phyloP scores from a whole-genome alignment of 2,329 filamentous ascomycete genomes.

The Cladobotryum mycophilum region DNA sequence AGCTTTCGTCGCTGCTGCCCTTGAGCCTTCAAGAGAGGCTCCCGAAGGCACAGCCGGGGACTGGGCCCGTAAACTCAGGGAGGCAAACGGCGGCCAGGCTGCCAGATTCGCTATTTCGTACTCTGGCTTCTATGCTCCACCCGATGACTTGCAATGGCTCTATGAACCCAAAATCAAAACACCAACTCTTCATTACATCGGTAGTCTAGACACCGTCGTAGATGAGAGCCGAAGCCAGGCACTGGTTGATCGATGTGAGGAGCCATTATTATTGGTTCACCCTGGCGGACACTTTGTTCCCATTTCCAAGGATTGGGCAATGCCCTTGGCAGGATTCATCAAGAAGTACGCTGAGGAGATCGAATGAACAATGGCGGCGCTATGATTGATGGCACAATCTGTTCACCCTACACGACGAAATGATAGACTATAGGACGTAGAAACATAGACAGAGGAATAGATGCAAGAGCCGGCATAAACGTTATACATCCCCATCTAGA shows the following conservation, averaged over 20 bases:
- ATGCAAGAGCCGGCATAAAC: constrained; percentile 19
- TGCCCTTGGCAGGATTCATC: constrained; percentile 69
- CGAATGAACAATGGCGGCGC: constrained; percentile 17
- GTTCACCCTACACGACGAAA: constrained; percentile 1
- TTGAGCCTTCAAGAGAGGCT: constrained; percentile 46
- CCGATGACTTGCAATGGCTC: constrained; percentile 52
- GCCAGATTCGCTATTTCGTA: constrained; percentile 72
- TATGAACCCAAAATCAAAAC: constrained; percentile 72
- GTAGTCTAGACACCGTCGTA: constrained; percentile 80
- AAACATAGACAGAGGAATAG: constrained; percentile 18
- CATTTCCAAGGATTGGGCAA: constrained; percentile 71
- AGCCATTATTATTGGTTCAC: constrained; percentile 55
- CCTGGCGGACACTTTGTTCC: constrained; percentile 90
- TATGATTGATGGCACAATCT: constrained; percentile 13
- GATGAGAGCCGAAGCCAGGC: constrained; percentile 65
- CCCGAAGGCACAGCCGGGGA: constrained; percentile 24
- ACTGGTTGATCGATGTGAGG: constrained; percentile 59
- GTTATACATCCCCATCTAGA: constrained; percentile 26
- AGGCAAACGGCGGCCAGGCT: constrained; percentile 39
- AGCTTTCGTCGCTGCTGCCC: constrained; percentile 62
- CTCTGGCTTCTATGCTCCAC: constrained; percentile 66
- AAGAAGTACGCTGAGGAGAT: constrained; percentile 30
- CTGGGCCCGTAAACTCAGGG: constrained; percentile 42
- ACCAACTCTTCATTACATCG: constrained; percentile 74
- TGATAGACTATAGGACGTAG: constrained; percentile 15